These are phyloP conservation scores for Globisporangium cederbergense DNA, from an alignment of 352 stramenopile genomes.

Conservation along the genomic window DNA sequence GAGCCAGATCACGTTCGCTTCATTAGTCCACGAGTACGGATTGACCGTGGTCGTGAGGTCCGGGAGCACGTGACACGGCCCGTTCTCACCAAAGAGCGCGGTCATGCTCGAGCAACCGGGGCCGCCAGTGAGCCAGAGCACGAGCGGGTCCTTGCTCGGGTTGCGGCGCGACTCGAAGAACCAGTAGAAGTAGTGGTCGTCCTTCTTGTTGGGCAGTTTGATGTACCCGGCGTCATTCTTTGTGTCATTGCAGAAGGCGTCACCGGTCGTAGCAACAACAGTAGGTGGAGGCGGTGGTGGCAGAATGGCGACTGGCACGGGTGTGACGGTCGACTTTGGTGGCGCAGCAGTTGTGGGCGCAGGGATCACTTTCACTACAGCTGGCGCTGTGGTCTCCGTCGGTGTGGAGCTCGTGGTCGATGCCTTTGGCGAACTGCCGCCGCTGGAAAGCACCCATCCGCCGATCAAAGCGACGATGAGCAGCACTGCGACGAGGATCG, in stretches of 20 bases:
- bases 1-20: conserved; percentile 38
- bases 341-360: background rate
- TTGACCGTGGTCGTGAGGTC: conserved; percentile 24
- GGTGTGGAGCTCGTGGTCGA: background rate
- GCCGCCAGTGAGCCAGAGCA: conserved; percentile 37
- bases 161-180: conserved; percentile 30
- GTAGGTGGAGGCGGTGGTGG: background rate
- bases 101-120: conserved; percentile 36
- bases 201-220: conserved; percentile 33
- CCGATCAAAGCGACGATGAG: background rate
- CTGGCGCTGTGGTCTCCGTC: background rate
- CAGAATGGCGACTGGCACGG: background rate
- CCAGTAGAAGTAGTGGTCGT: conserved; percentile 50
- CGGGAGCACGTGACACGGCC: conserved; percentile 26
- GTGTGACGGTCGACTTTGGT: background rate
- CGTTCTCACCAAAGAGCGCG: conserved; percentile 33
- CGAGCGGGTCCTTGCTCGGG: conserved; percentile 24
- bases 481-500: background rate
- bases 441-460: background rate
- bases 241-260: conserved; percentile 20
- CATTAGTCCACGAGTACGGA: conserved; percentile 36
- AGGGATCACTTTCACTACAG: background rate
- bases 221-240: conserved; percentile 32
- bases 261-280: background rate
- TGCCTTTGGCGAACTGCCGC: background rate